phyloP scores from a whole-genome alignment of 345 rosid genomes.

The Pseudoturritis turrita region DNA sequence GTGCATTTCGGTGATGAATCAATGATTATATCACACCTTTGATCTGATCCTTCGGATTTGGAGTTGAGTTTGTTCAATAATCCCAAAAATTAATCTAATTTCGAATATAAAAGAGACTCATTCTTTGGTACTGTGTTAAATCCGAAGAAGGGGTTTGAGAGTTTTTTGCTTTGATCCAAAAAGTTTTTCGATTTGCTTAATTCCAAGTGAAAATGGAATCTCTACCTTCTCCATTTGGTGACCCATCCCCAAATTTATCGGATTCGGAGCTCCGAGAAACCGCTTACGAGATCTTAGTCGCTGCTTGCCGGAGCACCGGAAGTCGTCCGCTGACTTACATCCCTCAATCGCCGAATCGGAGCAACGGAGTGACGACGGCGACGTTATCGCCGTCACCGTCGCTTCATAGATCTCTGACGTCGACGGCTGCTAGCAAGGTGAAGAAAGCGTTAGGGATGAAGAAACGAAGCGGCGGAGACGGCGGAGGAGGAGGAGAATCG shows the following conservation, averaged over 20 bases:
- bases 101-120: neutral
- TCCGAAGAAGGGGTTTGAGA: neutral
- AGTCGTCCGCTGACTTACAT: constrained; percentile 66
- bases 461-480: constrained; percentile 30
- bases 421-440: constrained; percentile 82
- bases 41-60: neutral
- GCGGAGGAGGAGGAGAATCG: constrained; percentile 32
- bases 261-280: constrained; percentile 79
- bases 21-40: neutral
- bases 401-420: constrained; percentile 77
- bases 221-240: constrained; percentile 53
- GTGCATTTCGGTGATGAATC: constrained; percentile 3
- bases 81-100: neutral
- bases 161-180: neutral
- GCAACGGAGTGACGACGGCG: constrained; percentile 4
- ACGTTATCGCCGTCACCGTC: constrained; percentile 31
- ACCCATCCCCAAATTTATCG: constrained; percentile 45
- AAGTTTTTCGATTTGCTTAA: neutral
- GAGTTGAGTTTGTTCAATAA: neutral
- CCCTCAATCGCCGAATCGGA: constrained; percentile 46
- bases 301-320: constrained; percentile 65
- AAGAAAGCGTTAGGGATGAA: constrained; percentile 93
- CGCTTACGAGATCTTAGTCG: constrained; percentile 88
- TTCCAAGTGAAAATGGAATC: constrained; percentile 24
- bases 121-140: neutral